Conservation (phyloP, 441 rosid genomes). For the Populus hybrid region DNA sequence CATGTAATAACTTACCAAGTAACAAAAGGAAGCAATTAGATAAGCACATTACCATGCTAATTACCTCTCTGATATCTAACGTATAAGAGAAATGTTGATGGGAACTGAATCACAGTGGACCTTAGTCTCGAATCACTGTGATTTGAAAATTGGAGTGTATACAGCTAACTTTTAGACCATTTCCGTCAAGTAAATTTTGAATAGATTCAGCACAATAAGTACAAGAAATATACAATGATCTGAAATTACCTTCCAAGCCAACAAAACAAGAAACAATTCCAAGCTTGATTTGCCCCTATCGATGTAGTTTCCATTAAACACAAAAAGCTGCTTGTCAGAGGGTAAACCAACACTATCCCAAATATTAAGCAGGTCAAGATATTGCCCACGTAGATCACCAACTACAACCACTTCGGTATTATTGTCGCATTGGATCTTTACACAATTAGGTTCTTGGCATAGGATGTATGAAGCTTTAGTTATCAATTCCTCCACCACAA, state of each 20-base stretch:
- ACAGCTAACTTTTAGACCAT: neutral
- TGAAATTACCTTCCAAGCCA: slow-evolving; percentile 46
- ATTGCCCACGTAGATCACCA: slow-evolving; percentile 41
- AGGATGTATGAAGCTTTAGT: slow-evolving; percentile 32
- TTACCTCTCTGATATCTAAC: too few relatives aligned
- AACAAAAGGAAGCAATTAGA: too few relatives aligned
- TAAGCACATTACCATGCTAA: too few relatives aligned
- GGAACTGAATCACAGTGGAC: too few relatives aligned
- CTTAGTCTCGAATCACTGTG: too few relatives aligned
- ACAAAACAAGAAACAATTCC: slow-evolving; percentile 37
- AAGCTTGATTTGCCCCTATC: slow-evolving; percentile 41
- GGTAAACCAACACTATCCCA: slow-evolving; percentile 41
- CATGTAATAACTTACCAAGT: too few relatives aligned
- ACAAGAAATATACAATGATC: neutral
- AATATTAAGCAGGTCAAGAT: slow-evolving; percentile 39
- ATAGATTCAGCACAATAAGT: neutral
- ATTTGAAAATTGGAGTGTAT: too few relatives aligned
- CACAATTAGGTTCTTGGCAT: slow-evolving; percentile 35
- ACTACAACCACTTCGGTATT: slow-evolving; percentile 34
- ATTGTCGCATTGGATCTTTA: slow-evolving; percentile 23
- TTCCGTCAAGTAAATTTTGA: too few relatives aligned
- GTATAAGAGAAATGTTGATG: too few relatives aligned
- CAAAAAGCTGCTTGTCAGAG: slow-evolving; percentile 30
- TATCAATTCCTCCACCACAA: slow-evolving; percentile 31
- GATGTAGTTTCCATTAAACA: slow-evolving; percentile 40